Percentiles rank a stretch among this genome's conserved stretches.
Conservation (phyloP, 2,329 filamentous ascomycete species). For the Neofusicoccum kwambonambiense region DNA sequence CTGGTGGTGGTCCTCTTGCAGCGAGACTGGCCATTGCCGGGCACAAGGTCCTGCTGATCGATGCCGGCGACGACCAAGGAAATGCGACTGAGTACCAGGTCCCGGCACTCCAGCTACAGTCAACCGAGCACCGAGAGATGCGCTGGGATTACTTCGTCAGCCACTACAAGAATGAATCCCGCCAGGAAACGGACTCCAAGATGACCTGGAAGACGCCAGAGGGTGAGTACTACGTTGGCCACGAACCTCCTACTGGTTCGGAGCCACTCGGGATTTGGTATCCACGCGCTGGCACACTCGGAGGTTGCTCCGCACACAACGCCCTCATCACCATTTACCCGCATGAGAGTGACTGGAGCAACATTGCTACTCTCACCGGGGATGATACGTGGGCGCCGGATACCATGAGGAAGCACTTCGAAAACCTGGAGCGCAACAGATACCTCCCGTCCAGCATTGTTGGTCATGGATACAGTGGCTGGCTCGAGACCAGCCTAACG, state of each 20-base stretch:
- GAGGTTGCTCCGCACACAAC: slow-evolving; percentile 62
- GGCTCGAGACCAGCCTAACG: slow-evolving; percentile 46
- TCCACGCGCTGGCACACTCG: slow-evolving; percentile 56
- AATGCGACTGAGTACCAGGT: slow-evolving; percentile 48
- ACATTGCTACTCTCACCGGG: slow-evolving; percentile 58
- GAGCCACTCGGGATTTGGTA: slow-evolving; percentile 56
- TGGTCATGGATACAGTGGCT: slow-evolving; percentile 60
- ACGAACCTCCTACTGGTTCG: slow-evolving; percentile 53
- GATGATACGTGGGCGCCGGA: slow-evolving; percentile 57
- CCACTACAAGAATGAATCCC: slow-evolving; percentile 57
- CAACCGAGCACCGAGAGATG: slow-evolving; percentile 57
- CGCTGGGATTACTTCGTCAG: slow-evolving; percentile 65
- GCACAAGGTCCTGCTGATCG: slow-evolving; percentile 59
- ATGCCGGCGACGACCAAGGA: slow-evolving; percentile 60
- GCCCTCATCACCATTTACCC: slow-evolving; percentile 59
- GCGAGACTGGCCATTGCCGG: slow-evolving; percentile 59
- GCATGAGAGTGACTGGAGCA: slow-evolving; percentile 59
- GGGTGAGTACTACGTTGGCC: slow-evolving; percentile 54
- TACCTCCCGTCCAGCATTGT: slow-evolving; percentile 43
- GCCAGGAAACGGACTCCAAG: slow-evolving; percentile 59
- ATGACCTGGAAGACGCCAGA: slow-evolving; percentile 55
- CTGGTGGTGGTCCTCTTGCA: slow-evolving; percentile 59
- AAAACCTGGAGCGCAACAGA: slow-evolving; percentile 53
- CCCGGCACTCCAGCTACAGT: slow-evolving; percentile 54
- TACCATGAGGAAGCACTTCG: slow-evolving; percentile 59